Evolutionary conservation across 176 grass and related monocot genomes (phyloP), one percentile per base, ranked within the genome.

Genomic region (Coix lacrymajobi): DNA sequence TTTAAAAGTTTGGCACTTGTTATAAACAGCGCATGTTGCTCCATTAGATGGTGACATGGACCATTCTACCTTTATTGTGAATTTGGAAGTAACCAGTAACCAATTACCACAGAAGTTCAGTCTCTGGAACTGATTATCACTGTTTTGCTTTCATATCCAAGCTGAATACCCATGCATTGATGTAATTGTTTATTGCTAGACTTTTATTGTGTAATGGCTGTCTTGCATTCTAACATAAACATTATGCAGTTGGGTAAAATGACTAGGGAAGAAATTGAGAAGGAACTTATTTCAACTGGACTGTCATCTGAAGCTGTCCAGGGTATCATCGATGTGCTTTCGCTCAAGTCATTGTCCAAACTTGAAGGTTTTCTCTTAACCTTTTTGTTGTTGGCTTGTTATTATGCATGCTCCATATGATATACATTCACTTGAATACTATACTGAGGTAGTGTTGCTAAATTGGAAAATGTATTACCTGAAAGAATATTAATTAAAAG

Each of bases 261-360:
- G 56, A 85, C 88, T 20, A 92, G 79, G 84, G 90, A 98, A 28
- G 95, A 98, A 87, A 89, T 95, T 33, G 88, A 90, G 71, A 90
- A 82, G 25, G 87, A 98, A 65, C 74, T 97, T 83, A 43, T 91
- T 75, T 86, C 51, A 34, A 63, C 75, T 81, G 90, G 95, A 3
- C 71, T 98, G 41, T 86, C 90, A 83, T 84, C 65, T 69, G 64
- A 91, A 86, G 88, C 95, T 77, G 81, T 94, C 10, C 91, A 91
- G 79, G 95, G 92, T 79, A 95, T 95, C 82, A 84, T 87, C 62
- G 84, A 93, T 30, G 90, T 98, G 26, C 84, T 98, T 69, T 98
- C 96, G n/a, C 82, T 95, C 31, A 95, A 95, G 72, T 95, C 92
- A 39, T 85, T 95, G 19, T 70, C 83, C 10, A 88, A 88, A 71